Percentiles rank a stretch among this genome's conserved stretches.
phyloP scores from a whole-genome alignment of 2,329 filamentous ascomycete species.

The Xylaria sp. region DNA sequence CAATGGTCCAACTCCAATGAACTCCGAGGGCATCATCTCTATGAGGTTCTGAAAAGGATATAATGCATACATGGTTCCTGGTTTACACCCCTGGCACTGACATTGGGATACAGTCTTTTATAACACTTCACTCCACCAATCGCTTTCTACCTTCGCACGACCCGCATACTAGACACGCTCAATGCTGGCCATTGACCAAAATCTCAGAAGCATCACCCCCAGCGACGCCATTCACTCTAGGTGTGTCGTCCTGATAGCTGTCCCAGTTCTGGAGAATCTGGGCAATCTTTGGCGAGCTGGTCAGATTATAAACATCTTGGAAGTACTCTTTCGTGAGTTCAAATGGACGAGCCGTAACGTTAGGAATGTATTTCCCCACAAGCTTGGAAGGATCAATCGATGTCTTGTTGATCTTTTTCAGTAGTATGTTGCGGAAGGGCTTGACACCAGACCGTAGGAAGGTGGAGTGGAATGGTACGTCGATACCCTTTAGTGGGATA shows the following conservation, averaged over 20 bases:
- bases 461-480: slow-evolving; percentile 98
- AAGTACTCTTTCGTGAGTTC: slow-evolving; percentile 98
- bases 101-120: not conserved
- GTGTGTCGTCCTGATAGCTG: slow-evolving; percentile 65
- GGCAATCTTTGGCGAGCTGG: slow-evolving; percentile 80
- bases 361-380: slow-evolving; percentile 98
- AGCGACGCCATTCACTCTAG: slow-evolving; percentile 43
- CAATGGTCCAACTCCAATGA: not conserved
- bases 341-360: slow-evolving; percentile 95
- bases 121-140: not conserved
- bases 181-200: slow-evolving; percentile 33
- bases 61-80: slow-evolving; percentile 10
- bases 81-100: not conserved
- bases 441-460: slow-evolving; percentile 98
- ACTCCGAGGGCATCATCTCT: not conserved
- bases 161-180: not conserved
- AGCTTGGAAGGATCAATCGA: slow-evolving; percentile 97
- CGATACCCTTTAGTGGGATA: slow-evolving; percentile 94
- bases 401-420: slow-evolving; percentile 99
- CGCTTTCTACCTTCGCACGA: not conserved
- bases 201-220: slow-evolving; percentile 43
- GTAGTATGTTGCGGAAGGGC: slow-evolving; percentile 95
- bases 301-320: slow-evolving; percentile 95
- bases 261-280: slow-evolving; percentile 88
- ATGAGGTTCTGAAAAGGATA: not conserved